Evolutionary conservation across 139 green algal species (phyloP).

Genomic region (Coccomyxa sp.): DNA sequence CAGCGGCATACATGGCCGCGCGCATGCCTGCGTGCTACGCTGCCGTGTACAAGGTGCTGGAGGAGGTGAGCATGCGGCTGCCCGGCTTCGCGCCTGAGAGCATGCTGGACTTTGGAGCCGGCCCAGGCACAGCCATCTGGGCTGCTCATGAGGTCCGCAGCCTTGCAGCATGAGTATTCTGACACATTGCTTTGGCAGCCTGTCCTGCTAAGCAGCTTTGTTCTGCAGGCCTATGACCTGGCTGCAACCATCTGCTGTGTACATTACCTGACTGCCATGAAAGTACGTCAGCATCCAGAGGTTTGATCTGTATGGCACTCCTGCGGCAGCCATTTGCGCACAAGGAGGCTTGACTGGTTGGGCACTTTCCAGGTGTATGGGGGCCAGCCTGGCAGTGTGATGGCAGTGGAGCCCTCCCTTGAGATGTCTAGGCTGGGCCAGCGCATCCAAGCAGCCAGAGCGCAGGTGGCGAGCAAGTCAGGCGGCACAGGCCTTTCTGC

Average conservation of each 20-base stretch:
- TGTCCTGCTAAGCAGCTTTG: not conserved
- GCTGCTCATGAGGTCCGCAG: conserved; percentile 41
- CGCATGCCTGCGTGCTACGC: conserved; percentile 49
- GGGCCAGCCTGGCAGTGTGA: conserved; percentile 14
- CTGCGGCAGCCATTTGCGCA: not conserved
- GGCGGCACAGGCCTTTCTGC: too few relatives aligned
- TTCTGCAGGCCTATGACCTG: not conserved
- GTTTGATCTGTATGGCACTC: not conserved
- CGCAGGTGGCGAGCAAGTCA: too few relatives aligned
- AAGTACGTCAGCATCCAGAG: too few relatives aligned
- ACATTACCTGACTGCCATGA: too few relatives aligned
- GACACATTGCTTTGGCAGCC: not conserved
- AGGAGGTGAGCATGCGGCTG: conserved; percentile 24
- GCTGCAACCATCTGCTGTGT: not conserved
- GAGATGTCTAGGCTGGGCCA: conserved; percentile 52
- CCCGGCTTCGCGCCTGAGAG: conserved; percentile 36
- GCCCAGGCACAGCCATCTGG: conserved; percentile 70
- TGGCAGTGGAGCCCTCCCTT: conserved; percentile 56
- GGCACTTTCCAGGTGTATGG: conserved; percentile 32
- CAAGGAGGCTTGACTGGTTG: not conserved
- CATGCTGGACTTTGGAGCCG: conserved; percentile 74
- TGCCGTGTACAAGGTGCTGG: conserved; percentile 26
- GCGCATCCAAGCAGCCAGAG: conserved; percentile 21
- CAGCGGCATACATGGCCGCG: conserved; percentile 30
- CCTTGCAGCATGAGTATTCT: not conserved